These are phyloP conservation scores for Pichia heedii DNA, from an alignment of 805 yeast genomes.

Conservation along the genomic window DNA sequence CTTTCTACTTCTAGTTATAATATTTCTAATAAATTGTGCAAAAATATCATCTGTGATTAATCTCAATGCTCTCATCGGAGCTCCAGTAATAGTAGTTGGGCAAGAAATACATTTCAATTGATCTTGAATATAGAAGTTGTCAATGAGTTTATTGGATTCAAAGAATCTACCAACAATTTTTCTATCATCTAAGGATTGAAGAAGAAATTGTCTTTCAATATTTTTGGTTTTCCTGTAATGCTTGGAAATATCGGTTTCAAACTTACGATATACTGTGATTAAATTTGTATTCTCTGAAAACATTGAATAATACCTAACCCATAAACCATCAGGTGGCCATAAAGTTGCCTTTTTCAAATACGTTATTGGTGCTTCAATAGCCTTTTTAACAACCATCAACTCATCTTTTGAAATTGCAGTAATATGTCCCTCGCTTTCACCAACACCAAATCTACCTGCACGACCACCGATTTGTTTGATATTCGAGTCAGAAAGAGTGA, in stretches of 20 bases:
- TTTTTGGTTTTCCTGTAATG: constrained; percentile 12
- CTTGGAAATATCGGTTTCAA: constrained; percentile 32
- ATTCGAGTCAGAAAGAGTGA: constrained; percentile 49
- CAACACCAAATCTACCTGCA: constrained; percentile 68
- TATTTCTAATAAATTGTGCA: constrained; percentile 40
- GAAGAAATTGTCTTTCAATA: constrained; percentile 17
- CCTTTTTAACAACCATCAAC: constrained; percentile 35
- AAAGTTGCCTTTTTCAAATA: constrained; percentile 52
- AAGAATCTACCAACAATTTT: constrained; percentile 20
- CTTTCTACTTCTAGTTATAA: constrained; percentile 45
- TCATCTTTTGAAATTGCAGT: constrained; percentile 42
- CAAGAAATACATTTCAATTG: constrained; percentile 31
- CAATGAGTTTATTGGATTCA: constrained; percentile 15
- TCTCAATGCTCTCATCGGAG: constrained; percentile 18
- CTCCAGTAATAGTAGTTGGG: constrained; percentile 19
- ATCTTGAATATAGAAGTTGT: constrained; percentile 24
- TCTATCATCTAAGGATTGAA: constrained; percentile 22
- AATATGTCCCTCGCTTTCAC: constrained; percentile 37
- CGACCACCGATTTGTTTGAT: constrained; percentile 93
- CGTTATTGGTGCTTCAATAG: constrained; percentile 43
- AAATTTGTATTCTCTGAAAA: constrained; percentile 44
- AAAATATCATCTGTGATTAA: constrained; percentile 32
- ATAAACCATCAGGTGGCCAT: constrained; percentile 75
- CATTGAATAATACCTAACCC: constrained; percentile 56
- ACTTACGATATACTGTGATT: constrained; percentile 36